Evolutionary conservation across 1,284 basidiomycete genomes (phyloP).

Genomic region (Heterobasidion parviporum): DNA sequence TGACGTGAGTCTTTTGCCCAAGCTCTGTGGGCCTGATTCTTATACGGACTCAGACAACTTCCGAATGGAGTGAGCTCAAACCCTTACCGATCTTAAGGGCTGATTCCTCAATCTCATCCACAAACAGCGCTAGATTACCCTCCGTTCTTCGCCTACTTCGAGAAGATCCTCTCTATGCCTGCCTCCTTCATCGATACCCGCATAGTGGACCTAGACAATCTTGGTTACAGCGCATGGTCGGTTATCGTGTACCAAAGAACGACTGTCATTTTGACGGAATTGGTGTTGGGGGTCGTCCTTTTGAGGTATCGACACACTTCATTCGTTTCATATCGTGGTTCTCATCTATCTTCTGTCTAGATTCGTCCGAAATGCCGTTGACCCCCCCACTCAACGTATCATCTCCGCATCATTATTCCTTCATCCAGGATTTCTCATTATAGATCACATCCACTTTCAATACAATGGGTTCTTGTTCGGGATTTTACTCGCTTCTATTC

Average conservation of each 20-base stretch:
- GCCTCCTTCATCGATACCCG: conserved; percentile 71
- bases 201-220: conserved; percentile 74
- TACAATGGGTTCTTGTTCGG: conserved; percentile 97
- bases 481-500: conserved; percentile 86
- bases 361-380: conserved; percentile 60
- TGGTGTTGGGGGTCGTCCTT: conserved; percentile 73
- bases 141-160: conserved; percentile 95
- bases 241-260: conserved; percentile 80
- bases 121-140: conserved; percentile 78
- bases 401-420: conserved; percentile 81
- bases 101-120: not conserved
- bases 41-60: conserved; percentile 64
- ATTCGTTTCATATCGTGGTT: not conserved
- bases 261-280: conserved; percentile 84
- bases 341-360: conserved; percentile 26
- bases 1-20: conserved; percentile 46
- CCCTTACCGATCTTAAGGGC: not conserved
- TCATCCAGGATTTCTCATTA: conserved; percentile 89
- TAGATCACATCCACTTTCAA: conserved; percentile 97
- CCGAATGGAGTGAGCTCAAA: conserved; percentile 86
- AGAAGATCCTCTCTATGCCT: conserved; percentile 78
- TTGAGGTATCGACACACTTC: conserved; percentile 40
- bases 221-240: conserved; percentile 75
- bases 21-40: not conserved
- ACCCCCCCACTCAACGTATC: conserved; percentile 57